These are phyloP conservation scores for Podila clonocystis DNA, from an alignment of 192 early-diverging fungal species.

Conservation along the genomic window DNA sequence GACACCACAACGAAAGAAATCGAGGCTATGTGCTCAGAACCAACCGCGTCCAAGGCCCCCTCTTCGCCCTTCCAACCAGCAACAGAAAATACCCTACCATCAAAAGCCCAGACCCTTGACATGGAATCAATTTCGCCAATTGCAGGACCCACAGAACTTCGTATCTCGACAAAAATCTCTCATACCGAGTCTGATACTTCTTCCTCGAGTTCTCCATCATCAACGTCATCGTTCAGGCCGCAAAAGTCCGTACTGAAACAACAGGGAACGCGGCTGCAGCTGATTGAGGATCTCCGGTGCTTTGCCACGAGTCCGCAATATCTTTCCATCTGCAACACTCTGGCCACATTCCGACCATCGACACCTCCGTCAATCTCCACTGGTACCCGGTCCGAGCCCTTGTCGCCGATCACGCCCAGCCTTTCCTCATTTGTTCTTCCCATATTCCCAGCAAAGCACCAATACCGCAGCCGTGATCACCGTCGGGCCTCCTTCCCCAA, in stretches of 20 bases:
- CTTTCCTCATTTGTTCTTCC: conserved; percentile 4
- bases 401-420: conserved; percentile 11
- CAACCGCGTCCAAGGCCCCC: not conserved
- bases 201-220: not conserved
- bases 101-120: not conserved
- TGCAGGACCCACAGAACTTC: not conserved
- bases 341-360: not conserved
- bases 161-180: not conserved
- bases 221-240: not conserved
- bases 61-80: not conserved
- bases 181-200: not conserved
- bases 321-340: conserved; percentile 4
- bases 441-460: conserved; percentile 31
- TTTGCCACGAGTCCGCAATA: conserved; percentile 25
- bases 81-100: not conserved
- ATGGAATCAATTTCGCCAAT: not conserved
- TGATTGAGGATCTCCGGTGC: conserved; percentile 36
- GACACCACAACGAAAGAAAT: too few relatives aligned
- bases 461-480: conserved; percentile 37
- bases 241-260: conserved; percentile 35
- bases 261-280: conserved; percentile 16
- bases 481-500: conserved; percentile 47
- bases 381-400: conserved; percentile 28
- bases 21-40: too few relatives aligned
- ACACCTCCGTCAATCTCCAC: not conserved